Base-by-base conservation (phyloP, 441 rosid species). In the Bruguiera hainesii region DNA sequence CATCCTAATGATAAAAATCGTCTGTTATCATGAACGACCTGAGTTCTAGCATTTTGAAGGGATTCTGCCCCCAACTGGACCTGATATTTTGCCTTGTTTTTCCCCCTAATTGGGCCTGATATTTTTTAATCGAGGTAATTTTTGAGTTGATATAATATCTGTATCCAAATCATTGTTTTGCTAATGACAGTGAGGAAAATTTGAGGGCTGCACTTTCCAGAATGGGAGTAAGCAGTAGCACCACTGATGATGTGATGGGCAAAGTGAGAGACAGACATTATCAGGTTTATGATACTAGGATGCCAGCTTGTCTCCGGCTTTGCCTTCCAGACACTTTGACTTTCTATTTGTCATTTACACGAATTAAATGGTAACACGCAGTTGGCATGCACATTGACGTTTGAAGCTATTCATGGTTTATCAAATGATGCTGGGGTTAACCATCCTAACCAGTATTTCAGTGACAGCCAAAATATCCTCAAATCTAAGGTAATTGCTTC, bases 351-450 rank as follows among this genome's bases (percentile, higher is more conserved):
- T 19, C 58, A 56, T 61, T 23, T 52, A 35, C 53, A 9, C 60
- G 66, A 58, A 72, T 56, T 52, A 23, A 20, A 6, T 51, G 60
- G 56, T 75, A 71, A 67, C 55, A 42, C 71, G 71, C 85, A 95
- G 99, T 80, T 96, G 74, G 97, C 98, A 13, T 96, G 99, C 82
- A 96, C 99, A 33, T 71, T 92, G 69, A 89, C 93, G 2, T 95
- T 90, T 73, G 99, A 95, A 81, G 89, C 91, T 67, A 77, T 90
- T 74, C 93, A 90, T 67, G 81, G 87, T 56, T 71, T 84, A 68
- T 75, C 93, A 26, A 81, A 84, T 68, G 98, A 92, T 79, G 78
- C 93, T 61, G 99, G 97, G 29, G 84, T 90, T 80, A 96, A 92
- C 74, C 99, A 95, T 84, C 98, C 97, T 1, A 91, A 85, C 61